Base-by-base conservation (phyloP, 208 protist genomes). In the Trypanosoma congolense region DNA sequence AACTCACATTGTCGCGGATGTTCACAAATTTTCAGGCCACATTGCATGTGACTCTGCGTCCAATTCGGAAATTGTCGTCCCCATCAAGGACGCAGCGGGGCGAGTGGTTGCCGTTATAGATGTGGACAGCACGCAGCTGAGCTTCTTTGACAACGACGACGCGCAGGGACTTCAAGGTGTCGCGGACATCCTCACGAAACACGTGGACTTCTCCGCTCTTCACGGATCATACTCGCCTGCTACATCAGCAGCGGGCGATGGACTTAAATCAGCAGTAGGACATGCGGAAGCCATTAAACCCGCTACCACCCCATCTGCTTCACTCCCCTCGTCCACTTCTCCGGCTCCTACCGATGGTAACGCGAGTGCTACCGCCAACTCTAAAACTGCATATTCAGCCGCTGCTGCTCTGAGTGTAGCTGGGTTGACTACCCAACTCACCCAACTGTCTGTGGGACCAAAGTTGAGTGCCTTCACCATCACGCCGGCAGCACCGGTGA, bases 1-100 rank as follows among this genome's bases (percentile, higher is more conserved):
- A 56, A 63, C 72, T 16, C 61, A 90, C 10, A 59, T 93, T 0
- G 80, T 97, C 41, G 2, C 42, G 2, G 73, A 97, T 64, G 95
- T 98, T 25, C 87, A 97, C 54, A 65, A 63, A 36, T 97, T 97
- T 57, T 63, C 83, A n/a, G 90, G 92, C 4, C 95, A 98, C 78
- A 97, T 98, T 53, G 93, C 93, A n/a, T 97, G 92, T 61, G 92
- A 97, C 58, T 72, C 65, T 12, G 69, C 72, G 5, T 95, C 87
- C 6, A 59, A 88, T n/a, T 88, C 92, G 4, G 94, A 97, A 73
- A 80, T 97, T 48, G 90, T 95, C 16, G 72, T 97, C 26, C 94
- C 92, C 2, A 75, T 97, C 3, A 59, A 78, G 44, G 67, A 46
- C 4, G 68, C 68, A 24, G 72, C 65, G 31, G 83, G 76, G 4